Conservation (phyloP, 768 basidiomycete species). For the Rhodocollybia butyracea region DNA sequence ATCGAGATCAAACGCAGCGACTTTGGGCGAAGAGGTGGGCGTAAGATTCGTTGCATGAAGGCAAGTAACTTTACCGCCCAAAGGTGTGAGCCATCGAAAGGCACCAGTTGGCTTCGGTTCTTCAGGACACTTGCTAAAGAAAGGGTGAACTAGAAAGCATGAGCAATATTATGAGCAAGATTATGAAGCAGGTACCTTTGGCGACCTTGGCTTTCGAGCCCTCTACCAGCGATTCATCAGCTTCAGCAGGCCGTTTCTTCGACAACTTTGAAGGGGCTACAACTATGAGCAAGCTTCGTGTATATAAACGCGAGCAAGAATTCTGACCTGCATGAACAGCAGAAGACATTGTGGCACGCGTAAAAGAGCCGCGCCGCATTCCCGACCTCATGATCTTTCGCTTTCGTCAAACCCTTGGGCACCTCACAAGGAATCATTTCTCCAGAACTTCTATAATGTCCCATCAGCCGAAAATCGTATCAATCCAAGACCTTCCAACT, state of each 20-base stretch:
- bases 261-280: not conserved
- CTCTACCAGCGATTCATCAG: not conserved
- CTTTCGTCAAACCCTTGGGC: not conserved
- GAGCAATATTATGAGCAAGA: not conserved
- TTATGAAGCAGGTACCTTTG: not conserved
- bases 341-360: constrained; percentile 1
- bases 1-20: constrained; percentile 67
- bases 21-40: constrained; percentile 31
- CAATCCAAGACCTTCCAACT: constrained; percentile 45
- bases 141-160: constrained; percentile 37
- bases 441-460: constrained; percentile 10
- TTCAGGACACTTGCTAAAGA: constrained; percentile 26
- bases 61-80: constrained; percentile 33
- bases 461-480: constrained; percentile 46
- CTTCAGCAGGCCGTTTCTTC: constrained; percentile 4
- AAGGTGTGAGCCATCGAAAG: constrained; percentile 18
- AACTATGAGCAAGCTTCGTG: not conserved
- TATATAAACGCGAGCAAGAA: not conserved
- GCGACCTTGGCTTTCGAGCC: not conserved
- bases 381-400: not conserved
- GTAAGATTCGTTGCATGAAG: constrained; percentile 29
- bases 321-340: not conserved
- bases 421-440: not conserved
- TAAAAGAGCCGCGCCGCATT: not conserved
- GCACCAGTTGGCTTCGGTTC: not conserved